Conservation (phyloP, 805 yeast genomes). For the Myxozyma sirexii region DNA sequence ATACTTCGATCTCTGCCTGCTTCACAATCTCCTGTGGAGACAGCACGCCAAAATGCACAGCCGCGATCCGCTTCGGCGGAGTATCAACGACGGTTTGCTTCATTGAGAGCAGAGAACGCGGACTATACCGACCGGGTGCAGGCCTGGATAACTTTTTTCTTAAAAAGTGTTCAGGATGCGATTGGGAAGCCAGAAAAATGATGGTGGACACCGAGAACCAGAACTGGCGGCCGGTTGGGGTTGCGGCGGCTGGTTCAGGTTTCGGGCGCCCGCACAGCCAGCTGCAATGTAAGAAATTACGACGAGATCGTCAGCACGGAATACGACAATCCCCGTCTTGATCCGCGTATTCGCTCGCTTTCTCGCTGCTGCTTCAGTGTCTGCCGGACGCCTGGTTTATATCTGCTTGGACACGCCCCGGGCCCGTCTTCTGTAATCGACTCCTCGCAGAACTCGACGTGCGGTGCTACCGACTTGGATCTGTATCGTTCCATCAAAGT, state of each 20-base stretch:
- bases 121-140: neutral
- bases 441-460: too few relatives aligned
- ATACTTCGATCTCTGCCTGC: conserved; percentile 91
- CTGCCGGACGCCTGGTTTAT: too few relatives aligned
- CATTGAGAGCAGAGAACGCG: conserved; percentile 37
- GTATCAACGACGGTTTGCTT: conserved; percentile 59
- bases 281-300: neutral
- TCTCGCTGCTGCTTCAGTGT: too few relatives aligned
- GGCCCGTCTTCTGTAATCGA: neutral
- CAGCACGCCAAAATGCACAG: conserved; percentile 90
- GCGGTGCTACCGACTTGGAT: too few relatives aligned
- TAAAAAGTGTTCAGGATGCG: neutral
- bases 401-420: neutral
- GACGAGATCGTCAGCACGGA: too few relatives aligned
- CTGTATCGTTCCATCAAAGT: too few relatives aligned
- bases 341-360: too few relatives aligned
- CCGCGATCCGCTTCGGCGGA: conserved; percentile 87
- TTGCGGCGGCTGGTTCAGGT: conserved; percentile 3
- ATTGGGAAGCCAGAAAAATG: neutral
- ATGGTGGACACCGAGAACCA: neutral
- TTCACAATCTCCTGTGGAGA: conserved; percentile 88
- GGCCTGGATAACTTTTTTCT: neutral
- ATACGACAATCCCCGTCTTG: too few relatives aligned
- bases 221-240: neutral
- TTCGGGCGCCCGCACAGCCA: neutral